Evolutionary conservation across 129 eudicot species (phyloP).

Genomic region (Flaveria ramosissima): DNA sequence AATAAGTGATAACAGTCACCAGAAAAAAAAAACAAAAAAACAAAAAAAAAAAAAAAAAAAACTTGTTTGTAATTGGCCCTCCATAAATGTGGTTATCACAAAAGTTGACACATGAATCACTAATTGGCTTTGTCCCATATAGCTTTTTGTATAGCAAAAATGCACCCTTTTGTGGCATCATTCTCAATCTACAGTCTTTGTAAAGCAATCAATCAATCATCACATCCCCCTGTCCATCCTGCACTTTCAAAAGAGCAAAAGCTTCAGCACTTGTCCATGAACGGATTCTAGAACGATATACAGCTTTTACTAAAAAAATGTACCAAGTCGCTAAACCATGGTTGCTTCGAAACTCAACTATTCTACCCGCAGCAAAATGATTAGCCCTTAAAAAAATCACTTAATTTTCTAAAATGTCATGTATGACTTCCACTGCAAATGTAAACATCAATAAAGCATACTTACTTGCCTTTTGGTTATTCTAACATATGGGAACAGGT

Average conservation of each 20-base stretch:
- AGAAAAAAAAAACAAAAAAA: background rate
- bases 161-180: constrained; percentile 6
- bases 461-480: background rate
- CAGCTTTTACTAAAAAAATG: constrained; percentile 2
- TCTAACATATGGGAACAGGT: constrained; percentile 2
- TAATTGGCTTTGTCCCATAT: background rate
- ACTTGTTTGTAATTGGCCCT: background rate
- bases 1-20: background rate
- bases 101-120: constrained; percentile 21
- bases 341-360: background rate
- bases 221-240: background rate
- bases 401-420: background rate
- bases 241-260: constrained; percentile 17
- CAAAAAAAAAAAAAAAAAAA: background rate
- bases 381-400: background rate
- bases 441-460: background rate
- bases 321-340: constrained; percentile 9
- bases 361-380: no score
- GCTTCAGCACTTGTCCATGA: background rate
- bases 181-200: constrained; percentile 21
- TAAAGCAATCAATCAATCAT: constrained; percentile 17
- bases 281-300: background rate
- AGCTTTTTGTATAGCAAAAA: constrained; percentile 15
- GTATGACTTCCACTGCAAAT: background rate
- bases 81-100: constrained; percentile 5